A percentile compares a stretch with the other conserved stretches of the same genome.
Evolutionary conservation across 2,329 filamentous ascomycete species (phyloP).

Genomic region (Ceratocystis huliohia): DNA sequence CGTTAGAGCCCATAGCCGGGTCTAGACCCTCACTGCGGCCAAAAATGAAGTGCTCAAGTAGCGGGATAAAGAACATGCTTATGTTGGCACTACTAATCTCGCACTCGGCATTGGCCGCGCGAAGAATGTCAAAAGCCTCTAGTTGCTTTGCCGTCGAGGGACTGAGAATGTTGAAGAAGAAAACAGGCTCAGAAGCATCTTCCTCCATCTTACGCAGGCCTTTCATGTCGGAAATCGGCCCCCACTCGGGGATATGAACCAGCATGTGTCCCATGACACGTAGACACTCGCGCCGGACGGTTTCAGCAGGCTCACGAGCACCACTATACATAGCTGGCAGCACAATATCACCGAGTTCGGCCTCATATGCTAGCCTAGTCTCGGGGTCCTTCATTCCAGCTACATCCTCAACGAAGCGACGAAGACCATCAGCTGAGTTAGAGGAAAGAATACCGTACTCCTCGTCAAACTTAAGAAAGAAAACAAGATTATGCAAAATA

Average conservation of each 20-base stretch:
- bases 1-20: slow-evolving; percentile 74
- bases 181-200: slow-evolving; percentile 55
- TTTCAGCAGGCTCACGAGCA: slow-evolving; percentile 64
- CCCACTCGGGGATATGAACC: slow-evolving; percentile 55
- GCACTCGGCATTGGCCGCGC: slow-evolving; percentile 50
- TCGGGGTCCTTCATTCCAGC: slow-evolving; percentile 28
- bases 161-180: slow-evolving; percentile 86
- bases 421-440: slow-evolving; percentile 71
- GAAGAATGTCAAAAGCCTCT: slow-evolving; percentile 67
- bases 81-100: slow-evolving; percentile 65
- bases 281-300: slow-evolving; percentile 72
- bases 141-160: slow-evolving; percentile 78
- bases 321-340: slow-evolving; percentile 66
- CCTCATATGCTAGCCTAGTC: slow-evolving; percentile 39
- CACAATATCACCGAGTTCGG: slow-evolving; percentile 51
- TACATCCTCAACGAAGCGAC: slow-evolving; percentile 59
- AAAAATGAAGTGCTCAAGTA: slow-evolving; percentile 90
- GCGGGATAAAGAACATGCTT: slow-evolving; percentile 74
- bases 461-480: slow-evolving; percentile 71
- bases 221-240: slow-evolving; percentile 59
- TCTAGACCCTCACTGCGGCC: slow-evolving; percentile 67
- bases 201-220: slow-evolving; percentile 44
- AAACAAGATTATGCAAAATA: slow-evolving; percentile 78
- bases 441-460: slow-evolving; percentile 71
- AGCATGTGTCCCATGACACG: slow-evolving; percentile 69